phyloP scores from a whole-genome alignment of 1,139 yeast species.

The Lodderomyces metapsilosis region DNA sequence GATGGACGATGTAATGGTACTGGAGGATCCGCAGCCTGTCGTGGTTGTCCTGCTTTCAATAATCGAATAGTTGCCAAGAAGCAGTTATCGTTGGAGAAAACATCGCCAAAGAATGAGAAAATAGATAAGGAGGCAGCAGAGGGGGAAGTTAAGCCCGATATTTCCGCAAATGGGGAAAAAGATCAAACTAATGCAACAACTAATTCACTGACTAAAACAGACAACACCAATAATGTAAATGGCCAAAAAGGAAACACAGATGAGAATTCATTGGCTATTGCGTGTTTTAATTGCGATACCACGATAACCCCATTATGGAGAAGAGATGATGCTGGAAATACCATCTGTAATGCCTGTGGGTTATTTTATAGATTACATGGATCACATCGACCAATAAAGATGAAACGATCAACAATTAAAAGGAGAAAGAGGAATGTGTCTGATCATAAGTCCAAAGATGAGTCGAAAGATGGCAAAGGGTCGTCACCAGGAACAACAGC shows the following conservation, averaged over 20 bases:
- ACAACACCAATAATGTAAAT: background rate
- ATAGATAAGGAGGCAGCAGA: too few species aligned
- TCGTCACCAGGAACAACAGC: conserved; percentile 1
- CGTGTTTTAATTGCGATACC: conserved; percentile 80
- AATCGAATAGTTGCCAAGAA: conserved; percentile 52
- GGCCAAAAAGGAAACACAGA: conserved; percentile 7
- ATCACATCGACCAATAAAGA: conserved; percentile 69
- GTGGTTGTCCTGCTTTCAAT: conserved; percentile 81
- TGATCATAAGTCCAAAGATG: conserved; percentile 9
- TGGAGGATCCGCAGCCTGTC: conserved; percentile 78
- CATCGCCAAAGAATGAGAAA: conserved; percentile 7
- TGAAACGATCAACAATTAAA: conserved; percentile 73
- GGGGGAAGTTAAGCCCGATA: background rate
- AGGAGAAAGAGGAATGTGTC: conserved; percentile 58
- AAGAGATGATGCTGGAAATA: conserved; percentile 74
- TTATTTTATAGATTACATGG: conserved; percentile 77
- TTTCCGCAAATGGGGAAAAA: background rate
- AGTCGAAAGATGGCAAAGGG: conserved; percentile 10
- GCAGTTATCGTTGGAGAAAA: conserved; percentile 10
- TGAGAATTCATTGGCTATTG: conserved; percentile 55
- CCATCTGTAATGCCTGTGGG: conserved; percentile 90
- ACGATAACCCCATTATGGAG: conserved; percentile 90
- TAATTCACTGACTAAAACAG: background rate
- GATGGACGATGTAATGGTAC: conserved; percentile 86
- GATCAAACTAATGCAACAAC: background rate